phyloP scores from a whole-genome alignment of 2,329 filamentous ascomycete genomes.

The Lojkania enalia region DNA sequence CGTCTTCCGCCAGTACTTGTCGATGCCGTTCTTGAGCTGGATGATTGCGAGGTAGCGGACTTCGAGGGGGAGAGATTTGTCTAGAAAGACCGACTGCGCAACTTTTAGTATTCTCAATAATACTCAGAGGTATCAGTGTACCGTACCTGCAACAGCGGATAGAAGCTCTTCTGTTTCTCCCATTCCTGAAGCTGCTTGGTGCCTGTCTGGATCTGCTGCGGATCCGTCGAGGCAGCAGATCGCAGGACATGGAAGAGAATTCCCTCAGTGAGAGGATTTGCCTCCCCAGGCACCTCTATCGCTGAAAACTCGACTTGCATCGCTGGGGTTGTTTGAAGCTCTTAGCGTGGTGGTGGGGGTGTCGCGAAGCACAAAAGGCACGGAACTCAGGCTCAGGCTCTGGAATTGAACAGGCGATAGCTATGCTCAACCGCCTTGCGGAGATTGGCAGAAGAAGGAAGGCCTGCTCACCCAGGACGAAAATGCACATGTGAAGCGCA shows the following conservation, averaged over 20 bases:
- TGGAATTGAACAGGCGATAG: no score
- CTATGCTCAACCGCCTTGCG: no score
- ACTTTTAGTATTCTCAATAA: background rate
- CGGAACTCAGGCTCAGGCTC: no score
- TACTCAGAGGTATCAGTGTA: background rate
- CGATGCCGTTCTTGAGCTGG: constrained; percentile 94
- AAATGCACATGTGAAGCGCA: constrained; percentile 10
- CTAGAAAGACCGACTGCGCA: constrained; percentile 75
- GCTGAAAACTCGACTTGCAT: constrained; percentile 40
- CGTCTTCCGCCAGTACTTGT: constrained; percentile 88
- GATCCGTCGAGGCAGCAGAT: constrained; percentile 52
- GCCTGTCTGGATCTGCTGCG: constrained; percentile 55
- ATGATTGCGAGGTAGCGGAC: constrained; percentile 89
- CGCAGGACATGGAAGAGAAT: constrained; percentile 54
- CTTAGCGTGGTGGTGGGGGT: constrained; percentile 19
- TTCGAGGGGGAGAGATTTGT: constrained; percentile 73
- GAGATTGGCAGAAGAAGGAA: constrained; percentile 4
- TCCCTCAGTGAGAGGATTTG: constrained; percentile 59
- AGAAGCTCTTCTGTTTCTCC: constrained; percentile 54
- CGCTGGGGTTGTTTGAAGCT: constrained; percentile 1
- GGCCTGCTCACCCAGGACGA: constrained; percentile 38
- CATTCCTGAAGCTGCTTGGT: constrained; percentile 57
- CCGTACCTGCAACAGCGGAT: constrained; percentile 50
- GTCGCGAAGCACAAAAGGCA: background rate
- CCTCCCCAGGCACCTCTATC: constrained; percentile 83